phyloP scores from a whole-genome alignment of 2,329 filamentous ascomycete species.

The Ilyonectria destructans region DNA sequence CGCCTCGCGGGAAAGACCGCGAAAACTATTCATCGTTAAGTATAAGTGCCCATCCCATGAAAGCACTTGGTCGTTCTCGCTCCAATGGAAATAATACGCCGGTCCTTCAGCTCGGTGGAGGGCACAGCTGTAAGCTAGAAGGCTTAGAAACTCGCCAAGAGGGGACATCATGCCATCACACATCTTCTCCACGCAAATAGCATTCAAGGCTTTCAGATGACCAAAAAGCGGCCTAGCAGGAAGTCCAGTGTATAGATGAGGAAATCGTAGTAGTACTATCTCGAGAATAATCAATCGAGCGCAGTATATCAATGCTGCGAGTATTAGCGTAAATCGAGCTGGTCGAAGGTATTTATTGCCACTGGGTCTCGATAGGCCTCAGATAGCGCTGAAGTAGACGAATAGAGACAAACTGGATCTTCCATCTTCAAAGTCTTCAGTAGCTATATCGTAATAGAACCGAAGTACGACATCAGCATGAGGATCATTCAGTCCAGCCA shows the following conservation, averaged over 20 bases:
- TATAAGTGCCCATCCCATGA: conserved; percentile 7
- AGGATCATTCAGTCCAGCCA: no score
- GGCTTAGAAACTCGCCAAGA: conserved; percentile 23
- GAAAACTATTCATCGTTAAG: conserved; percentile 14
- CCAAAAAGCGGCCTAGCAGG: neutral
- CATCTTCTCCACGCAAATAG: neutral
- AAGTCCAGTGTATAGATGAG: neutral
- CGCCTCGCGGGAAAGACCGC: neutral
- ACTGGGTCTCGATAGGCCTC: no score
- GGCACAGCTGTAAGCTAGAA: conserved; percentile 7
- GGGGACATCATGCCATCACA: conserved; percentile 1
- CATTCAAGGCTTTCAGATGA: neutral
- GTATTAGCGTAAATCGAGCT: no score
- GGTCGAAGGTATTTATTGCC: no score
- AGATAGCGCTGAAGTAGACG: no score
- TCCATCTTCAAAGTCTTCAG: no score
- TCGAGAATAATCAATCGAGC: neutral
- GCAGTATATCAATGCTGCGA: no score
- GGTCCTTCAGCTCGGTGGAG: conserved; percentile 9
- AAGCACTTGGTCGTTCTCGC: conserved; percentile 10
- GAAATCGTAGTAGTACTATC: neutral
- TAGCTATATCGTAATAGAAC: no score
- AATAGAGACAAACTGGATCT: no score
- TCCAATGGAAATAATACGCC: conserved; percentile 17
- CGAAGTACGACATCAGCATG: no score